phyloP scores from a whole-genome alignment of 805 yeast species.

The Lipomyces orientalis region DNA sequence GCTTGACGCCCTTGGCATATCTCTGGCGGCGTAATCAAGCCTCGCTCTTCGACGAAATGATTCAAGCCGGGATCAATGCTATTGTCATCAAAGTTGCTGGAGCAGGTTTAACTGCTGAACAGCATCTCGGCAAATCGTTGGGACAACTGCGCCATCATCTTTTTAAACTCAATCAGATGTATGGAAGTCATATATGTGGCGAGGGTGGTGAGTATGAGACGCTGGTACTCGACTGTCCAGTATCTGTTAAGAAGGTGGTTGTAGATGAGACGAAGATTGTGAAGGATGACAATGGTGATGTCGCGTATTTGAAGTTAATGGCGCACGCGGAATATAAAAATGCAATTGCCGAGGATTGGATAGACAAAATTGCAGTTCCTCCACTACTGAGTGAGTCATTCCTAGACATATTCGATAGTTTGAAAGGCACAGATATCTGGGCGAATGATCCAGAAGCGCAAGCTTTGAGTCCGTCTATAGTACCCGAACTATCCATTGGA shows the following conservation, averaged over 20 bases:
- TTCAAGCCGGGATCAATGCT: constrained; percentile 71
- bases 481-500: constrained; percentile 9
- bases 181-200: constrained; percentile 93
- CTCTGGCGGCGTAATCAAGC: constrained; percentile 90
- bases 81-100: constrained; percentile 92
- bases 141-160: constrained; percentile 66
- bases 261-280: constrained; percentile 49
- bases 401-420: not conserved
- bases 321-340: constrained; percentile 54
- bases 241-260: constrained; percentile 59
- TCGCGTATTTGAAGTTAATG: constrained; percentile 64
- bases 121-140: constrained; percentile 72
- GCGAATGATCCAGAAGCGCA: not conserved
- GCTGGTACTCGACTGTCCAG: constrained; percentile 87
- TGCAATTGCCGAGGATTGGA: constrained; percentile 1
- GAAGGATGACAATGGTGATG: constrained; percentile 56
- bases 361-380: constrained; percentile 33
- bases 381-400: constrained; percentile 47
- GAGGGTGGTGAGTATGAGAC: constrained; percentile 99
- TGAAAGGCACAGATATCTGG: not conserved
- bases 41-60: constrained; percentile 83
- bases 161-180: constrained; percentile 58
- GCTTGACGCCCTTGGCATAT: constrained; percentile 71
- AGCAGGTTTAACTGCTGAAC: constrained; percentile 65
- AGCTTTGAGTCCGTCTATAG: not conserved